Evolutionary conservation across 306 rosid genomes (phyloP).

Genomic region (Lablab purpureus): DNA sequence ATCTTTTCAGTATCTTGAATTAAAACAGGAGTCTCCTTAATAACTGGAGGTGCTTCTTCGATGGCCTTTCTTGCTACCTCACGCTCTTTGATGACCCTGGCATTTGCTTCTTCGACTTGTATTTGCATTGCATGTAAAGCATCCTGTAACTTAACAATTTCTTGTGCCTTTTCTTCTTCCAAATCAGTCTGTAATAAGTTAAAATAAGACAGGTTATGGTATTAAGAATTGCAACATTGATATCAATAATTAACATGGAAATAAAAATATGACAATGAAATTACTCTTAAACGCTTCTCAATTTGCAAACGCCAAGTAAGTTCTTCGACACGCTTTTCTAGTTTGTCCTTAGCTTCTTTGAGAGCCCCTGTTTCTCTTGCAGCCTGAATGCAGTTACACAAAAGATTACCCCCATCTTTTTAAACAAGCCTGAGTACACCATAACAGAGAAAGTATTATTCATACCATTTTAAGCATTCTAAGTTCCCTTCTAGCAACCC

Average conservation of each 20-base stretch:
- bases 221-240: constrained; percentile 23
- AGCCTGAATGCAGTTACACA: constrained; percentile 69
- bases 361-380: constrained; percentile 99
- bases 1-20: constrained; percentile 92
- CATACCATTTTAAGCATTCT: constrained; percentile 93
- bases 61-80: constrained; percentile 88
- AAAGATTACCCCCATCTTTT: constrained; percentile 42
- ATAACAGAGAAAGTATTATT: constrained; percentile 41
- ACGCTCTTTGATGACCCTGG: constrained; percentile 80
- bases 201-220: constrained; percentile 28
- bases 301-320: constrained; percentile 99
- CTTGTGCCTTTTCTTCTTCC: constrained; percentile 96
- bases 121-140: constrained; percentile 80
- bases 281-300: constrained; percentile 96
- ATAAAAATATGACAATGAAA: constrained; percentile 43
- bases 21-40: constrained; percentile 96
- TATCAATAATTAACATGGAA: constrained; percentile 37
- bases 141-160: constrained; percentile 78
- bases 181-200: constrained; percentile 79
- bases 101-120: constrained; percentile 94
- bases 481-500: constrained; percentile 96
- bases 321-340: constrained; percentile 99
- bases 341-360: constrained; percentile 97
- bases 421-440: constrained; percentile 34
- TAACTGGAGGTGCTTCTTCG: constrained; percentile 96